Evolutionary conservation across 139 green algal species (phyloP), one percentile per base, ranked within the genome.

Genomic region (Pseudopediastrum boryanum): DNA sequence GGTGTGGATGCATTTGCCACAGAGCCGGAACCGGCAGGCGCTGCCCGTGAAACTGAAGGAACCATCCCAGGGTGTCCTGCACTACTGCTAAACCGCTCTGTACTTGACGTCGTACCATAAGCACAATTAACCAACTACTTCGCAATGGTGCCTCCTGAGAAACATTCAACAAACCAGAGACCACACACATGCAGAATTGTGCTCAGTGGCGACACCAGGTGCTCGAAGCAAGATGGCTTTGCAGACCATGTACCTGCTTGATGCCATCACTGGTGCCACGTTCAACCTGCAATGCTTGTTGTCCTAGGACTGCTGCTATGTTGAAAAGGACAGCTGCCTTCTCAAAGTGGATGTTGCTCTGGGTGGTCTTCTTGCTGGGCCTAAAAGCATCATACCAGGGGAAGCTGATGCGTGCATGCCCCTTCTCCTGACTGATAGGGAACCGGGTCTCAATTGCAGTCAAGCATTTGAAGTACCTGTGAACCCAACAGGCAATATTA

Each of bases 261-360:
- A 97, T 82, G 23, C 95, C 95, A 0, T 87, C 73, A 0, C 89
- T 73, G 2, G 85, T 90, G 25, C 81, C 86, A 3, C 93, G 83
- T 84, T 98, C 93, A 33, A 77, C 85, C 0, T 74, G 81, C 43
- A 97, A 62, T 27, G 73, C 95, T 61, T 89, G 61, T 86, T 98
- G 95, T n/a, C 79, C 81, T 25, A 94, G 41, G 46, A 93, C 79
- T 1, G 94, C 90, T 1, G 66, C 95, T 33, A 98, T 63, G 86
- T 98, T 98, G 87, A 98, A 99, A 39, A 96, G 64, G n/a, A 98
- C 83, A 6, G 89, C 83, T 1, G 95, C 93, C 83, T 97, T 97
- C 77, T 99, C 95, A 62, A 96, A 96, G 84, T 97, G 90, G 7
- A 99, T 92, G 84, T 93, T 98, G 46, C 64, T 50, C 83, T 96